Evolutionary conservation across 1,284 basidiomycete species (phyloP).

Genomic region (Trametes sp.): DNA sequence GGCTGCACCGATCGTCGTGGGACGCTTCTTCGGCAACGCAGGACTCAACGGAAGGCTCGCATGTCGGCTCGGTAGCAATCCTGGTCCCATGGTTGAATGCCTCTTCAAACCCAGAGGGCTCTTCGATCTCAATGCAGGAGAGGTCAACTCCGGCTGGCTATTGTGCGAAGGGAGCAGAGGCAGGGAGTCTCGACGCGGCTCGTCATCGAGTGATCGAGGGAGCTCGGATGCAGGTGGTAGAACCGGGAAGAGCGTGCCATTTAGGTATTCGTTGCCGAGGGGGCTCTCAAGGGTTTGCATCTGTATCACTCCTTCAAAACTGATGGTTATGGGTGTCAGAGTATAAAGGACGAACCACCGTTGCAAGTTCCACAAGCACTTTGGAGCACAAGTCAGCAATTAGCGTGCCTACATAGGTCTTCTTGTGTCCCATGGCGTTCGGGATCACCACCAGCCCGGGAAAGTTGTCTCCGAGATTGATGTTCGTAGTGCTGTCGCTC

Average conservation of each 20-base stretch:
- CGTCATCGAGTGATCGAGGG: constrained; percentile 59
- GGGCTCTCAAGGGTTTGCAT: constrained; percentile 73
- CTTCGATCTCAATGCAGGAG: constrained; percentile 44
- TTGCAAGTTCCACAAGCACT: constrained; percentile 83
- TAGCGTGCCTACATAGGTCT: constrained; percentile 84
- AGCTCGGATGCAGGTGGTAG: constrained; percentile 67
- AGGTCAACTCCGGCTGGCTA: constrained; percentile 64
- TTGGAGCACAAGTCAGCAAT: constrained; percentile 87
- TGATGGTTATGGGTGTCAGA: constrained; percentile 22
- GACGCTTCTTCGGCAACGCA: constrained; percentile 60
- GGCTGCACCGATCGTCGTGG: constrained; percentile 67
- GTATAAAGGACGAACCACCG: constrained; percentile 59
- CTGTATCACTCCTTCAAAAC: constrained; percentile 46
- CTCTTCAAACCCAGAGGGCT: constrained; percentile 57
- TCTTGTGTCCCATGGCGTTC: constrained; percentile 81
- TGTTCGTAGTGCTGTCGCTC: constrained; percentile 61
- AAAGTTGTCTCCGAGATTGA: constrained; percentile 63
- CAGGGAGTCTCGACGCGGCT: constrained; percentile 49
- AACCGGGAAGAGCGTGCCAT: constrained; percentile 65
- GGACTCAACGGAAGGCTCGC: constrained; percentile 51
- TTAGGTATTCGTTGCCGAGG: constrained; percentile 78
- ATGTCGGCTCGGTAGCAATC: constrained; percentile 50
- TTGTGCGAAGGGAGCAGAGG: constrained; percentile 56
- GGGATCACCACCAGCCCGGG: constrained; percentile 78
- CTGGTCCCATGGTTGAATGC: constrained; percentile 56